Evolutionary conservation across 495 filamentous ascomycete genomes (phyloP), one percentile per base, ranked within the genome.

Genomic region (Chaetomidium leptoderma): DNA sequence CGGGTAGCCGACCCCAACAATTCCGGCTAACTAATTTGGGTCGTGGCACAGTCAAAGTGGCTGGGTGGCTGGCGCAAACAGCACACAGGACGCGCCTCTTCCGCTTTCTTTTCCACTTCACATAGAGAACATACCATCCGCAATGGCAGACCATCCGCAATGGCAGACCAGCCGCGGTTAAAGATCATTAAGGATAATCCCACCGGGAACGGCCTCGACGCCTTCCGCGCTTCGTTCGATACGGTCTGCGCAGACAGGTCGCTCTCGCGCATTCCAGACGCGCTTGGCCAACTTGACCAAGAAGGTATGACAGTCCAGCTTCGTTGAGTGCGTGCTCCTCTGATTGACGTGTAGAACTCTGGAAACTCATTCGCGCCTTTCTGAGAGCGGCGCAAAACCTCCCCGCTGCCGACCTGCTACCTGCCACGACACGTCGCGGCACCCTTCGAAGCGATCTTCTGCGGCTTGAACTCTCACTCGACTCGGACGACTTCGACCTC

Each of bases 401-500:
- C 35, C 4, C 30, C 30, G 37, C 57, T 11, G 23, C 66, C 50
- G 46, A 49, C 16, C 65, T 67, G 49, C 55, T 69, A 6, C 37
- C n/a, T n/a, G n/a, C n/a, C n/a, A n/a, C 48, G 10, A 54, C 66
- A 32, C 53, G 74, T 11, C 63, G 53, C 46, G 37, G 52, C 35
- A 62, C 24, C 54, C 62, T 71, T 32, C 36, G 46, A n/a, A 61
- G 44, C 64, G 57, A 71, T 35, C 60, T 72, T 4, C 53, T 30
- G 47, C 62, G 54, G 42, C 59, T 74, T 30, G 30, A 32, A 67
- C n/a, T 43, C 53, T 64, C 11, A 59, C 68, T 70, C 61, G 44
- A 47, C 54, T 72, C 73, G 53, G 59, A 70, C 48, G 56, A 71
- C 56, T 74, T 73, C 61, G 64, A 72, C 57, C 43, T 69, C 55